phyloP scores from a whole-genome alignment of 2,329 filamentous ascomycete species.

The Diaporthe ampelina region DNA sequence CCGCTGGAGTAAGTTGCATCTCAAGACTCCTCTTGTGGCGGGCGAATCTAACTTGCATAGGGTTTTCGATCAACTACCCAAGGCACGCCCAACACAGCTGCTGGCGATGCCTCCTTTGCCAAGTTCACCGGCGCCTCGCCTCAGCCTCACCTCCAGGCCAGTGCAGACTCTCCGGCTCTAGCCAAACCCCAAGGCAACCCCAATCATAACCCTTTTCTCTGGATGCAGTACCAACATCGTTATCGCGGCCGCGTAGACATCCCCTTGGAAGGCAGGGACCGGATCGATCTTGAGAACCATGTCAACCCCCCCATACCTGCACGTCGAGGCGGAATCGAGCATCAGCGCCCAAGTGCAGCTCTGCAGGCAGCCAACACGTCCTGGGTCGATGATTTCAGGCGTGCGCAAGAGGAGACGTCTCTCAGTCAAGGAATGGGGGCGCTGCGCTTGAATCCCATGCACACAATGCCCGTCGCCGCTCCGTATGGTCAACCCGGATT shows the following conservation, averaged over 20 bases:
- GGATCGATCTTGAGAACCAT: slow-evolving; percentile 16
- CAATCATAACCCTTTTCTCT: slow-evolving; percentile 5
- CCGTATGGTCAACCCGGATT: not conserved
- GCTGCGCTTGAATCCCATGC: not conserved
- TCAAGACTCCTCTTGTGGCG: not conserved
- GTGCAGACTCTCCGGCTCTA: not conserved
- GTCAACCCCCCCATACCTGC: slow-evolving; percentile 17
- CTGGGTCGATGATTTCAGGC: slow-evolving; percentile 35
- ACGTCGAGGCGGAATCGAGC: slow-evolving; percentile 12
- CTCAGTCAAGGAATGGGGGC: not conserved
- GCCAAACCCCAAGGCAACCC: not conserved
- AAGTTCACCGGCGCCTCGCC: slow-evolving; percentile 27
- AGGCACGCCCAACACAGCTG: slow-evolving; percentile 22
- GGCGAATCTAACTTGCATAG: not conserved
- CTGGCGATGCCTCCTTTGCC: slow-evolving; percentile 35
- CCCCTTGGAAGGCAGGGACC: slow-evolving; percentile 7
- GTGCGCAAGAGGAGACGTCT: not conserved
- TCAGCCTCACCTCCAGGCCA: slow-evolving; percentile 1
- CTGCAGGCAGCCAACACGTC: slow-evolving; percentile 22
- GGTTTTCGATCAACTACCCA: slow-evolving; percentile 36
- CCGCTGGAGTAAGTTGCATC: slow-evolving; percentile 44
- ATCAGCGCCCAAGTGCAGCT: slow-evolving; percentile 20
- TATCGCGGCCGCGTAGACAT: not conserved
- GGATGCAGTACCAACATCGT: slow-evolving; percentile 10
- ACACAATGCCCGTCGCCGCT: not conserved